Evolutionary conservation across 2,329 filamentous ascomycete genomes (phyloP), one percentile per base, ranked within the genome.

Genomic region (Leptodontidium sp.): DNA sequence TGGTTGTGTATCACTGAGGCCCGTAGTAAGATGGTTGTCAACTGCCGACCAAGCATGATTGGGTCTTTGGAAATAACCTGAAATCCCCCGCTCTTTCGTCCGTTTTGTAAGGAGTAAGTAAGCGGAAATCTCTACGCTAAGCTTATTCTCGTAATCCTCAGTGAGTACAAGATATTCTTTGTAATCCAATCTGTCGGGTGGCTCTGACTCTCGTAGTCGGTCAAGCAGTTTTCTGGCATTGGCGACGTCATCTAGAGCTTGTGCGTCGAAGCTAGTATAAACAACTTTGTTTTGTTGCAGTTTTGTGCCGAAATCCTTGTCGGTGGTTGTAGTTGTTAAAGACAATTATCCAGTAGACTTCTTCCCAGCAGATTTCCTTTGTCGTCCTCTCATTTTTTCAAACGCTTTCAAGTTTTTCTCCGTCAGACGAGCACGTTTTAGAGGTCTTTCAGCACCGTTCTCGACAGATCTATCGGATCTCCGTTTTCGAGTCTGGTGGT

Each of bases 341-440:
- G 65, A 63, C 53, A 49, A 65, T 38, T 49, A 52, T 57, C 45
- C 64, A 61, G 45, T 70, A 50, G 63, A 72, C 58, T 61, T 72
- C 38, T 55, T 53, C 68, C 47, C n/a, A 53, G 58, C 50, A 64
- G 64, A 61, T 49, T 71, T 68, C 40, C 64, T 70, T 68, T 32
- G 4, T 67, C 43, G 64, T 61, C 66, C 59, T 70, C 61, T 49
- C 45, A 70, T 21, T 21, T 21, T 69, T 65, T 72, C 58, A 52
- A 72, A 64, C 38, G 53, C 55, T 70, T 70, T 64, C 57, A 73
- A 69, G 38, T 71, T 71, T 71, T 66, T 57, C 53, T 70, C 35
- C 29, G 69, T 71, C 6, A 72, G 58, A 62, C 63, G 71, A n/a
- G 70, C 66, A 45, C 70, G 66, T 69, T 71, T 69, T 53, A 26